Conservation (phyloP, 2,329 filamentous ascomycete genomes). For the Elsinoe perseae region DNA sequence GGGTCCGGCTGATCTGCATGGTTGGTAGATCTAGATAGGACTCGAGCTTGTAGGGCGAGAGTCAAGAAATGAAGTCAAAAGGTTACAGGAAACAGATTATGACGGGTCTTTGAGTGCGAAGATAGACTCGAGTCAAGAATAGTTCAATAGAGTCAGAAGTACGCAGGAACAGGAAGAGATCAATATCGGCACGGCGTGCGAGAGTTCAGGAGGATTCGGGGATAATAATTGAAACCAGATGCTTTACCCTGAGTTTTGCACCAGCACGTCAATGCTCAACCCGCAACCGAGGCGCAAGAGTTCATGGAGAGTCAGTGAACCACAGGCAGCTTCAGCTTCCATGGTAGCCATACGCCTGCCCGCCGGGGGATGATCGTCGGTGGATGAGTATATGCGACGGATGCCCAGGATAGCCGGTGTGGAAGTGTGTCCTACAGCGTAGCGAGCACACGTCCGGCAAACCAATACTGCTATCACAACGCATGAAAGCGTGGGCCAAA, state of each 20-base stretch:
- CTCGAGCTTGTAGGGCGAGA: slow-evolving; percentile 9
- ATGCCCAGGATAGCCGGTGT: background rate
- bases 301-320: slow-evolving; percentile 11
- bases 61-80: background rate
- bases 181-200: slow-evolving; percentile 7
- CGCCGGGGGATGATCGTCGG: slow-evolving; percentile 1
- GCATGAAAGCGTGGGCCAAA: background rate
- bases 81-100: background rate
- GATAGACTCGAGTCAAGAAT: slow-evolving; percentile 3
- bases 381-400: background rate
- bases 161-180: background rate
- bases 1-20: slow-evolving; percentile 11
- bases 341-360: slow-evolving; percentile 1
- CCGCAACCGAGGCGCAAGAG: slow-evolving; percentile 8
- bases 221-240: slow-evolving; percentile 12
- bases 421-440: background rate
- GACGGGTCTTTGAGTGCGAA: background rate
- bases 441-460: background rate
- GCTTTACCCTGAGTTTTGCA: slow-evolving; percentile 2
- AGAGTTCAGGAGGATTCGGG: slow-evolving; percentile 10
- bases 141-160: slow-evolving; percentile 5
- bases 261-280: background rate
- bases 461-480: background rate
- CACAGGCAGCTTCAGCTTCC: background rate
- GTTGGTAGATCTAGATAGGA: slow-evolving; percentile 7